Base-by-base conservation (phyloP, 169 alveolate genomes). In the Plasmodium billcollinsi region DNA sequence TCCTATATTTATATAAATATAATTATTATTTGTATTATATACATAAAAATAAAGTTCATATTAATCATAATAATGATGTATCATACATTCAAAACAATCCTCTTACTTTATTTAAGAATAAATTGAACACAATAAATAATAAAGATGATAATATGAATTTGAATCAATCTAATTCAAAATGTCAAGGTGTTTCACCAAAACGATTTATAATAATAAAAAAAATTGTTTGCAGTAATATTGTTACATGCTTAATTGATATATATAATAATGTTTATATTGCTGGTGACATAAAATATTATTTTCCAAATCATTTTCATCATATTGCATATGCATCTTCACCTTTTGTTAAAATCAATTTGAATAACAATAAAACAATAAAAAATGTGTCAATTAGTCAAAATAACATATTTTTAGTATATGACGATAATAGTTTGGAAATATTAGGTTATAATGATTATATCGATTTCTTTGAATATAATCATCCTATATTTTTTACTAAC, bases 271-370 rank as follows among this genome's bases (percentile, higher is more conserved):
- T 76, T 65, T 76, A 76, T 9, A 47, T 76, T 26, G 78, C 89
- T 26, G 89, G 89, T 26, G 89, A 76, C 61, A 52, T 76, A 50
- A 76, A 76, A 21, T 21, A 76, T 71, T 76, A 76, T 66, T 76
- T 76, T 76, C 89, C 89, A 20, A 76, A 76, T 33, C 67, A 63
- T 66, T 76, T 76, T 76, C 89, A 50, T 12, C 89, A 76, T 24
- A 65, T 76, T 56, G 89, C 89, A 39, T 76, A 76, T 63, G 89
- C 74, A 76, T 65, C 76, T 63, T 76, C 89, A 76, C 89, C 89
- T 39, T 76, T 76, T 76, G 63, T 76, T 49, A 76, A 76, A 43
- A 76, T 76, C 26, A 76, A 76, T 76, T 63, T 76, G 69, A 76
- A 76, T 76, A 66, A 76, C 29, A 65, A 65, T 15, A 76, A 76